These are phyloP conservation scores for Cucurbita maxima DNA, from an alignment of 306 rosid genomes.

Conservation along the genomic window DNA sequence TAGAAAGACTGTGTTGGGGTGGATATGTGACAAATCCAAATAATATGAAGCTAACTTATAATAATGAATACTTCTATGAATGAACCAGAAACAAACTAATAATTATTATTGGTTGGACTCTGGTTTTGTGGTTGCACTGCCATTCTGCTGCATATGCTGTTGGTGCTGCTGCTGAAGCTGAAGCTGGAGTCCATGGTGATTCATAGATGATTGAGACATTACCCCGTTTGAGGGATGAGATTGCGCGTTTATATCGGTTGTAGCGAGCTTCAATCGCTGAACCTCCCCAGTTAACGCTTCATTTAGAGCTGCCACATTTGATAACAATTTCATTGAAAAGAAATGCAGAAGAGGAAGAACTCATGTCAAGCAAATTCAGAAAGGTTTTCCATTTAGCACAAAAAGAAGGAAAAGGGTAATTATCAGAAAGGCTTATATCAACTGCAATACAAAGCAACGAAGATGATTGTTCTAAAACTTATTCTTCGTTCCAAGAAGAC, in stretches of 20 bases:
- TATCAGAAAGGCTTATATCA: not conserved
- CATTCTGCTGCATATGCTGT: slow-evolving; percentile 35
- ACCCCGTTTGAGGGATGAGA: slow-evolving; percentile 20
- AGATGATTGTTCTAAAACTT: not conserved
- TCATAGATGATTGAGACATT: slow-evolving; percentile 32
- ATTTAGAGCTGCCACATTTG: slow-evolving; percentile 51
- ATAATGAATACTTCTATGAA: slow-evolving; percentile 5
- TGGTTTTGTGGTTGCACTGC: slow-evolving; percentile 34
- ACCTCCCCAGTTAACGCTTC: slow-evolving; percentile 87
- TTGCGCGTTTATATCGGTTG: slow-evolving; percentile 50
- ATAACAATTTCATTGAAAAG: not conserved
- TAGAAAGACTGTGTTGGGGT: slow-evolving; percentile 9
- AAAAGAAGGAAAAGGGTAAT: not conserved
- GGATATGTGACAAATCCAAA: slow-evolving; percentile 26
- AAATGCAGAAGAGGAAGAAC: not conserved
- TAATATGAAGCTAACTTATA: slow-evolving; percentile 4
- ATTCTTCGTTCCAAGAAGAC: not conserved
- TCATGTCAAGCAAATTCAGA: not conserved
- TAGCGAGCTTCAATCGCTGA: slow-evolving; percentile 70
- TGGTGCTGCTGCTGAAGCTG: slow-evolving; percentile 25
- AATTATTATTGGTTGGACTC: slow-evolving; percentile 45
- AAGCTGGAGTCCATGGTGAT: slow-evolving; percentile 43
- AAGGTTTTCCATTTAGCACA: not conserved
- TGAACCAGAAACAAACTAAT: not conserved
- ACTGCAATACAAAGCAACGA: not conserved